These are phyloP conservation scores for Leccinum uliginosum DNA, from an alignment of 768 basidiomycete species.

Conservation along the genomic window DNA sequence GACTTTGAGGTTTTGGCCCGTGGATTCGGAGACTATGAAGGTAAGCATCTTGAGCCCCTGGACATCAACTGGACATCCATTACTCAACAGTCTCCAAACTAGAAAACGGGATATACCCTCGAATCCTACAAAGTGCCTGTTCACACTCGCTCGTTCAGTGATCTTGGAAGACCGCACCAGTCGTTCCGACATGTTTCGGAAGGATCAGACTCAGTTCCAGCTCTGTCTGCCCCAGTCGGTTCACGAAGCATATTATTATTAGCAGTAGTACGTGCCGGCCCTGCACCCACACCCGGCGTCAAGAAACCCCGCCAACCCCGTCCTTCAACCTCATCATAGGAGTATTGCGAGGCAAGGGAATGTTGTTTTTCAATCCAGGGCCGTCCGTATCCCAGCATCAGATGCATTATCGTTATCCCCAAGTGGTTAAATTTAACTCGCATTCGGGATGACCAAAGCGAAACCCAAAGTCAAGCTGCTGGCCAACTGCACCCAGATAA, in stretches of 20 bases:
- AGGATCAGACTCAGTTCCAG: conserved; percentile 34
- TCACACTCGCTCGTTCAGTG: conserved; percentile 18
- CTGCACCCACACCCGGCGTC: conserved; percentile 23
- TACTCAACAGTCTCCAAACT: conserved; percentile 7
- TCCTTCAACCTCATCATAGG: conserved; percentile 31
- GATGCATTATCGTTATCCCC: conserved; percentile 34
- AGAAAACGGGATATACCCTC: conserved; percentile 49
- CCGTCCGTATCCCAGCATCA: conserved; percentile 23
- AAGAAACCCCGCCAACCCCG: conserved; percentile 23
- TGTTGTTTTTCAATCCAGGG: conserved; percentile 31
- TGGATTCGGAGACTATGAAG: conserved; percentile 66
- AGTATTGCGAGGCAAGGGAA: conserved; percentile 31
- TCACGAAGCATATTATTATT: conserved; percentile 65
- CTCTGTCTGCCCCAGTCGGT: conserved; percentile 65
- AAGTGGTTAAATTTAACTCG: conserved; percentile 4
- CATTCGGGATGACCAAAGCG: conserved; percentile 13
- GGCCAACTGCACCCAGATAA: conserved; percentile 11
- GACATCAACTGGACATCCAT: not conserved
- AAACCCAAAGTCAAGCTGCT: conserved; percentile 2
- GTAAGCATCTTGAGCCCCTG: conserved; percentile 31
- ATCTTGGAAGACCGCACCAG: conserved; percentile 24
- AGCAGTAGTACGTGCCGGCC: conserved; percentile 63
- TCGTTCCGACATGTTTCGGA: conserved; percentile 58
- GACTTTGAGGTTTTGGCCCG: conserved; percentile 87
- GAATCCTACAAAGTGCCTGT: conserved; percentile 22